Conservation (phyloP, 441 rosid species). For the Raphanus hybrid region DNA sequence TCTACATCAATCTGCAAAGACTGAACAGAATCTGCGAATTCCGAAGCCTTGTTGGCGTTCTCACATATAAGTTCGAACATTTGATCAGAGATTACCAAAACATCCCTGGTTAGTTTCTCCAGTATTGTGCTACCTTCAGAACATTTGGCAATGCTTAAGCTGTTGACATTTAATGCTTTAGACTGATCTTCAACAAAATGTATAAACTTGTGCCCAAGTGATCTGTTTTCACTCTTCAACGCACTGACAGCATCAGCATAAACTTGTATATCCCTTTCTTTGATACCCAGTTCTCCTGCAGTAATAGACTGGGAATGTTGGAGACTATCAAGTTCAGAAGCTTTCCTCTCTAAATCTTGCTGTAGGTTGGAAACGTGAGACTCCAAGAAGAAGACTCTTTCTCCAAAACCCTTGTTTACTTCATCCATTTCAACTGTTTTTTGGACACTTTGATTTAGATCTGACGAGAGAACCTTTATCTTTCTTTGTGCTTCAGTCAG, state of each 20-base stretch:
- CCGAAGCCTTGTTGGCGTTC: slow-evolving; percentile 51
- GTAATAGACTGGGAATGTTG: slow-evolving; percentile 53
- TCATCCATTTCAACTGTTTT: slow-evolving; percentile 52
- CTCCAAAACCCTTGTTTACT: slow-evolving; percentile 46
- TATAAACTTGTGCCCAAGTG: slow-evolving; percentile 43
- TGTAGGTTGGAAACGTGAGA: slow-evolving; percentile 55
- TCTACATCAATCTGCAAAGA: slow-evolving; percentile 57
- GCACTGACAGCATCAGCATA: slow-evolving; percentile 45
- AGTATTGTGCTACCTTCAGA: slow-evolving; percentile 47
- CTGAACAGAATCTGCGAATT: slow-evolving; percentile 59
- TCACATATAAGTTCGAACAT: slow-evolving; percentile 57
- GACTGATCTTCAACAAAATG: slow-evolving; percentile 40
- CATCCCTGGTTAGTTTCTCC: slow-evolving; percentile 47
- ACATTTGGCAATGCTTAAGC: slow-evolving; percentile 49
- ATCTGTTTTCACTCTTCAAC: slow-evolving; percentile 54
- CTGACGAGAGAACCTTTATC: slow-evolving; percentile 36
- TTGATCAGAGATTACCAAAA: slow-evolving; percentile 47
- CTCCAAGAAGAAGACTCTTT: slow-evolving; percentile 58
- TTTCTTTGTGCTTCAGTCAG: slow-evolving; percentile 47
- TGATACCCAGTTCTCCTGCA: slow-evolving; percentile 52
- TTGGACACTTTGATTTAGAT: slow-evolving; percentile 42
- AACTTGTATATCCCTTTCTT: slow-evolving; percentile 53
- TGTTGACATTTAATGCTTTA: slow-evolving; percentile 45
- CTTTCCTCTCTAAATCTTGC: slow-evolving; percentile 57
- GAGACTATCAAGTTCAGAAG: slow-evolving; percentile 55